Conservation (phyloP, 257 asterid genomes). For the Primulina eburnea region DNA sequence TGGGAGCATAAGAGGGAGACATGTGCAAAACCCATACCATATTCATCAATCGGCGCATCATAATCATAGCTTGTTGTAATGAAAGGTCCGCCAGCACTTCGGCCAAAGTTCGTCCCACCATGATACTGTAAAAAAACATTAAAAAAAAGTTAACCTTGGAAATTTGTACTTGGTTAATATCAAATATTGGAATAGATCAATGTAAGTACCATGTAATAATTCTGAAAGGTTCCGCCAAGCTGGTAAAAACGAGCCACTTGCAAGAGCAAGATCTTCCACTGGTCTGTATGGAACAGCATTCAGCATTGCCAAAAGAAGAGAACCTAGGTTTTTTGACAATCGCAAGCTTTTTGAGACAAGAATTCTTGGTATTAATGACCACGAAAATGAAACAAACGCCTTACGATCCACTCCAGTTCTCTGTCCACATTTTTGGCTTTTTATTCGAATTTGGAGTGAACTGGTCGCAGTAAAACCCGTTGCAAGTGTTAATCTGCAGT, state of each 20-base stretch:
- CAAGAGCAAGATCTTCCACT: slow-evolving; percentile 78
- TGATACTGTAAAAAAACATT: slow-evolving; percentile 54
- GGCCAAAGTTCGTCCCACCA: slow-evolving; percentile 92
- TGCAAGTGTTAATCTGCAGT: slow-evolving; percentile 90
- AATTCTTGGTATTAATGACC: background rate
- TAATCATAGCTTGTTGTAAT: slow-evolving; percentile 83
- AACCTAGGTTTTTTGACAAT: slow-evolving; percentile 40
- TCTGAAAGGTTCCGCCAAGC: slow-evolving; percentile 89
- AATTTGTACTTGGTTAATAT: background rate
- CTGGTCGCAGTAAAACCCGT: slow-evolving; percentile 91
- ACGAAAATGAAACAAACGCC: no score
- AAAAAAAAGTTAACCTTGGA: background rate
- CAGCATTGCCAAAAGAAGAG: slow-evolving; percentile 65
- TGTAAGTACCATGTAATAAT: slow-evolving; percentile 81
- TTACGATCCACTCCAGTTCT: slow-evolving; percentile 97
- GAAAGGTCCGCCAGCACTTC: slow-evolving; percentile 84
- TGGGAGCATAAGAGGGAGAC: background rate
- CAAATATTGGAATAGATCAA: background rate
- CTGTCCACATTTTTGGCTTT: slow-evolving; percentile 95
- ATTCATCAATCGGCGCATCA: slow-evolving; percentile 96
- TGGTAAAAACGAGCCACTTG: slow-evolving; percentile 88
- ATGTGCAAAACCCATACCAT: slow-evolving; percentile 43
- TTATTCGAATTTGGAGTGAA: slow-evolving; percentile 75
- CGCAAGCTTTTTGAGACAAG: background rate
- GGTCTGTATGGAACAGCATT: slow-evolving; percentile 77